Conservation (phyloP, 164 flowering plant species). For the Piper longum region DNA sequence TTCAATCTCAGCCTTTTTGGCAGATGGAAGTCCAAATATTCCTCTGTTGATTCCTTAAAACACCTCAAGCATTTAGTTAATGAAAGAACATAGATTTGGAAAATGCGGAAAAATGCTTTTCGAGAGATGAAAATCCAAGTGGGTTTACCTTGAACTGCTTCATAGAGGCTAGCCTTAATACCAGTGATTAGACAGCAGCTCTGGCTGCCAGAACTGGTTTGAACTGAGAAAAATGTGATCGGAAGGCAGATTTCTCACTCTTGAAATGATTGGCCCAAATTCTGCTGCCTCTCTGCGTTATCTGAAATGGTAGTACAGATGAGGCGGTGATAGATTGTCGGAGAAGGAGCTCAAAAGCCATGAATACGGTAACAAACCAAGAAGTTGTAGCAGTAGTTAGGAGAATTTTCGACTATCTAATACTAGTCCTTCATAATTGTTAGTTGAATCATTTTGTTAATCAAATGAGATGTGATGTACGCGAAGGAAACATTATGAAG, state of each 20-base stretch:
- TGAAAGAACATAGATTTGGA: not conserved
- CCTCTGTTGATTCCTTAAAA: constrained; percentile 70
- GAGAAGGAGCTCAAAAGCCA: not conserved
- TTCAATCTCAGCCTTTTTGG: constrained; percentile 65
- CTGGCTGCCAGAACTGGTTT: constrained; percentile 13
- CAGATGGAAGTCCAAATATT: constrained; percentile 70
- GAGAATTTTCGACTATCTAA: no score
- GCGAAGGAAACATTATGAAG: no score
- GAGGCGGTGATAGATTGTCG: not conserved
- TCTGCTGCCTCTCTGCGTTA: constrained; percentile 12
- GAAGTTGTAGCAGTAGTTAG: no score
- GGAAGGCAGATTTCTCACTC: constrained; percentile 10
- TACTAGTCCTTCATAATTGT: no score
- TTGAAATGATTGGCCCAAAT: constrained; percentile 16
- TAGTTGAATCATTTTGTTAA: no score
- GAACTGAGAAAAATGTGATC: constrained; percentile 14
- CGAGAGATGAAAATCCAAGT: not conserved
- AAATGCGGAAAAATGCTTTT: not conserved
- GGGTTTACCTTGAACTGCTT: constrained; percentile 33
- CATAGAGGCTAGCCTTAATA: constrained; percentile 36
- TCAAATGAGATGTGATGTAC: no score
- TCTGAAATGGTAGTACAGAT: not conserved
- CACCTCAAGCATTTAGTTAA: not conserved
- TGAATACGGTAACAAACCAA: not conserved
- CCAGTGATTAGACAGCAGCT: constrained; percentile 27